Base-by-base conservation (phyloP, 1,284 basidiomycete species). In the Neolentinus lepideus region DNA sequence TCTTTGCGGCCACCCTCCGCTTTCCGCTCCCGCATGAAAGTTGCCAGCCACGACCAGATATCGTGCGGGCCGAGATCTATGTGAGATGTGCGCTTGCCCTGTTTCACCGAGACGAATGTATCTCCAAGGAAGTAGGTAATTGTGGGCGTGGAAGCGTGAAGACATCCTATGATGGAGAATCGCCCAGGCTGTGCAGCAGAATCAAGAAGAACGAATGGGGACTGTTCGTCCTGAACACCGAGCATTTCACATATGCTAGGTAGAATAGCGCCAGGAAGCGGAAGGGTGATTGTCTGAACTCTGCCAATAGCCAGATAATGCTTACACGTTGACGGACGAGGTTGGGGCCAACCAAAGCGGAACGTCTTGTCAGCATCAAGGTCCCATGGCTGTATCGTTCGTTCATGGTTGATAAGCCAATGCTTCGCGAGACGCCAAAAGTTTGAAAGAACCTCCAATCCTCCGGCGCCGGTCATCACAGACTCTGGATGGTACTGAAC, bases 401-500 rank as follows among this genome's bases (percentile, higher is more conserved):
- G 74, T 45, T 69, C 70, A 22, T 63, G 66, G 11, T 67, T 62
- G 38, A 59, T 62, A 1, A 75, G 69, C 85, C 88, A 90, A 21
- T 69, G 66, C 52, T 73, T 71, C 16, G 85, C 81, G 19, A 89
- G 70, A 14, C 68, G 66, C 85, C 86, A 91, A 63, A 91, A 91
- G 66, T 90, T 91, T 14, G 67, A 66, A 48, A 90, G 59, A n/a
- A 90, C 78, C 54, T 82, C 76, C 16, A 76, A 62, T 1, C 88
- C 88, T 10, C 84, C 84, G 1, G 76, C 79, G 50, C 73, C 70
- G 2, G 86, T 90, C 59, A 84, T 78, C 1, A 84, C 80, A 8
- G 85, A 91, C 70, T 96, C 95, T 1, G 95, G 96, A 68, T 98
- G 96, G 65, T 97, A 98, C 67, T 98, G 95, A 1, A 98, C 94